Evolutionary conservation across 2,329 filamentous ascomycete species (phyloP).

Genomic region (Decorospora gaudefroyi): DNA sequence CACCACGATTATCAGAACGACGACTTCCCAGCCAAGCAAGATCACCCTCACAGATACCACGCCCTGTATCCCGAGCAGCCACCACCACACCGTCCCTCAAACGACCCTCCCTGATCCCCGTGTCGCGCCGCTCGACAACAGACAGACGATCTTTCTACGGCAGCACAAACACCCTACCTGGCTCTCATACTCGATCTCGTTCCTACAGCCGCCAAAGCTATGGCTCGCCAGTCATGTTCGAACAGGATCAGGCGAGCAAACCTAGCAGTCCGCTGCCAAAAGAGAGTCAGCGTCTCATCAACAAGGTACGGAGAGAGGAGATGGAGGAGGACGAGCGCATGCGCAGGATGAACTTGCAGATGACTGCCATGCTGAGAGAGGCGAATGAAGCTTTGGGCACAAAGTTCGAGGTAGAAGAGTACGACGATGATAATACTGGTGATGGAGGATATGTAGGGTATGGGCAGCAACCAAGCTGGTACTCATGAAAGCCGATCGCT

Average conservation of each 20-base stretch:
- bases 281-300: slow-evolving; percentile 75
- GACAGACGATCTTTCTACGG: slow-evolving; percentile 28
- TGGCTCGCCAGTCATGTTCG: slow-evolving; percentile 36
- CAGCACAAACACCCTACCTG: slow-evolving; percentile 15
- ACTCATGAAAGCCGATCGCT: not conserved
- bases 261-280: slow-evolving; percentile 50
- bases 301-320: slow-evolving; percentile 73
- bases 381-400: slow-evolving; percentile 79
- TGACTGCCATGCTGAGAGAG: slow-evolving; percentile 86
- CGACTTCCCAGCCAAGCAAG: slow-evolving; percentile 29
- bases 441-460: slow-evolving; percentile 4
- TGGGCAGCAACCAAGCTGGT: slow-evolving; percentile 2
- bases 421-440: slow-evolving; percentile 27
- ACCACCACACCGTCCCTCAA: slow-evolving; percentile 25
- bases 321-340: slow-evolving; percentile 78
- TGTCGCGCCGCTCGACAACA: slow-evolving; percentile 48
- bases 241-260: slow-evolving; percentile 25
- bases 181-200: slow-evolving; percentile 24
- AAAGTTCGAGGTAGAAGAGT: slow-evolving; percentile 49
- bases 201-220: slow-evolving; percentile 41
- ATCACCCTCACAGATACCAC: slow-evolving; percentile 45
- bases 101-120: slow-evolving; percentile 51
- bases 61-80: slow-evolving; percentile 35
- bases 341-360: slow-evolving; percentile 74
- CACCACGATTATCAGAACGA: slow-evolving; percentile 45